Base-by-base conservation (phyloP, 2,329 filamentous ascomycete genomes). In the Aspergillus sclerotialis region DNA sequence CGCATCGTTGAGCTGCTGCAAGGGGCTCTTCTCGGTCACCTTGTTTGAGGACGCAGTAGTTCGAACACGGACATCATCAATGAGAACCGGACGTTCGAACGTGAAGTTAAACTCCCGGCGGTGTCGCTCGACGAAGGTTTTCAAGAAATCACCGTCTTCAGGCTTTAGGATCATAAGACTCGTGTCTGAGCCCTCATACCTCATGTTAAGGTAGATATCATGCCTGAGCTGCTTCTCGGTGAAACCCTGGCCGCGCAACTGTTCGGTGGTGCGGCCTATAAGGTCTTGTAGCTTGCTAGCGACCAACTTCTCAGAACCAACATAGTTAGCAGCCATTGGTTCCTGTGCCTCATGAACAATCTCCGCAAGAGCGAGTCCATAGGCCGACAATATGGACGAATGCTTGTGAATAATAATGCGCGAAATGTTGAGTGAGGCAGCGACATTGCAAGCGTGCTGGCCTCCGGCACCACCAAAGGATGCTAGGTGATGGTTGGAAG, bases 381-480 rank as follows among this genome's bases (percentile, higher is more conserved):
- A 94, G 0, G 89, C 89, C 0, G 88, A 94, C 1, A 94, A 69
- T 1, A 95, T 86, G 0, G 88, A 94, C 0, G 88, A 94, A 55
- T 94, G 94, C 37, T 85, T 73, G 58, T 95, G 89, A 2, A 95
- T 74, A 7, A 95, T 70, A 21, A 94, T 92, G 55, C 93, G 87
- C 15, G 75, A 77, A 44, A 94, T 88, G 0, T 87, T 87, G 1
- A 95, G 68, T 3, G 84, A 84, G 50, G 87, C 80, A 2, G 88
- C 89, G 42, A 94, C 93, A 1, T 88, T 87, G 13, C 94, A 87
- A 1, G 89, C 89, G 49, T 95, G 89, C 56, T 95, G 89, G 0
- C 89, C 89, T 31, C 89, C 89, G 0, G 89, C 89, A 36, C 89
- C 89, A 28, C 89, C 89, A 61, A 95, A 95, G 0, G 87, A 93